A percentile compares a stretch with the other conserved stretches of the same genome.
phyloP scores from a whole-genome alignment of 1,139 yeast genomes.

The Eremothecium sinecaudum region DNA sequence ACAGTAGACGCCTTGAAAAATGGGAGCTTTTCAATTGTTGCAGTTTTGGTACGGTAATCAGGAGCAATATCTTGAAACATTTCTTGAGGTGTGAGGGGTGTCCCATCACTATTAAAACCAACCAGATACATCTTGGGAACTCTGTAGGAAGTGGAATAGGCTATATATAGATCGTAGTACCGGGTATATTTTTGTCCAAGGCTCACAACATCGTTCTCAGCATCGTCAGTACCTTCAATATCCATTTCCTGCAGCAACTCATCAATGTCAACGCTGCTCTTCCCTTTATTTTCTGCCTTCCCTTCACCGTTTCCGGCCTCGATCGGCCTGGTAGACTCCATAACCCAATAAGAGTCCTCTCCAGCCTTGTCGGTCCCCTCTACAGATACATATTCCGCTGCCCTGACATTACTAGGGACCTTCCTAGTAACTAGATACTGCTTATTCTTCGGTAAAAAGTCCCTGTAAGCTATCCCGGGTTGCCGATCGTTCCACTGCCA shows the following conservation, averaged over 20 bases:
- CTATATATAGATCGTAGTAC: constrained; percentile 77
- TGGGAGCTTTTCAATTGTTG: constrained; percentile 89
- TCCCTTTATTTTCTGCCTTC: constrained; percentile 10
- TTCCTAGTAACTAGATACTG: constrained; percentile 81
- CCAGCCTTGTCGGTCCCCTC: constrained; percentile 35
- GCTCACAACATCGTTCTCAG: constrained; percentile 36
- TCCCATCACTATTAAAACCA: constrained; percentile 77
- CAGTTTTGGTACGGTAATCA: constrained; percentile 92
- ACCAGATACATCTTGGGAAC: constrained; percentile 92
- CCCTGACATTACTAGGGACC: constrained; percentile 78
- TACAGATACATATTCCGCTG: constrained; percentile 45
- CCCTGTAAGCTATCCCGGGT: constrained; percentile 37
- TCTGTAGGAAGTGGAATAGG: constrained; percentile 88
- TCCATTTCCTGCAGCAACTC: constrained; percentile 34
- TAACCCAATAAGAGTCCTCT: constrained; percentile 32
- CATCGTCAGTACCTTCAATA: constrained; percentile 38
- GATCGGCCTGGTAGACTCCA: constrained; percentile 37
- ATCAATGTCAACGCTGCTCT: constrained; percentile 34
- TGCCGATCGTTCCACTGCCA: constrained; percentile 87
- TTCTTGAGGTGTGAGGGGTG: constrained; percentile 75
- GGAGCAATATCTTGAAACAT: constrained; percentile 92
- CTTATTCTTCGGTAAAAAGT: constrained; percentile 75
- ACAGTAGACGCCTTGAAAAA: constrained; percentile 62
- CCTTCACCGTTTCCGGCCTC: constrained; percentile 41
- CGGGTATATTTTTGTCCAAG: constrained; percentile 41